Evolutionary conservation across 2,329 filamentous ascomycete species (phyloP).

Genomic region (Fusarium decemcellulare): DNA sequence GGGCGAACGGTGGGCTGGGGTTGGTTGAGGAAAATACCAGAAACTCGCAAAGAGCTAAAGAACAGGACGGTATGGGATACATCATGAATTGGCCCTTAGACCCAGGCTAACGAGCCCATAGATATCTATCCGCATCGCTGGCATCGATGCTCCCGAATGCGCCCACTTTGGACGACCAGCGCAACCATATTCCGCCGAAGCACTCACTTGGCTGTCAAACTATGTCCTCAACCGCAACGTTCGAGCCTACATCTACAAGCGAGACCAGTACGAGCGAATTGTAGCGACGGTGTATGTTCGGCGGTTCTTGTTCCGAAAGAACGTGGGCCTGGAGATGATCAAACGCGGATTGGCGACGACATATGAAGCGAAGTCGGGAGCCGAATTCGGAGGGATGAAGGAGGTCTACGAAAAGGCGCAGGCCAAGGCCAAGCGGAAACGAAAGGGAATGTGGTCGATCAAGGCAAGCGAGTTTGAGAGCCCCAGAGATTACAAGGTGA

Average conservation of each 20-base stretch:
- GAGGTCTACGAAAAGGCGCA: constrained; percentile 76
- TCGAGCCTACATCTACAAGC: constrained; percentile 84
- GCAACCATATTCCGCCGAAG: constrained; percentile 88
- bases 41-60: constrained; percentile 76
- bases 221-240: constrained; percentile 82
- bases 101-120: constrained; percentile 53
- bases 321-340: constrained; percentile 93
- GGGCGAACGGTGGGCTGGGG: constrained; percentile 90
- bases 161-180: constrained; percentile 92
- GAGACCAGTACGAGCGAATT: constrained; percentile 93
- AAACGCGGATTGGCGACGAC: constrained; percentile 87
- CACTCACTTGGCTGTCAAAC: constrained; percentile 82
- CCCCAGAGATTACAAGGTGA: constrained; percentile 87
- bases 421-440: constrained; percentile 74
- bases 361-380: constrained; percentile 92
- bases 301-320: constrained; percentile 76
- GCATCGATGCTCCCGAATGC: constrained; percentile 92
- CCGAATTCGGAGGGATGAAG: constrained; percentile 85
- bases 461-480: constrained; percentile 79
- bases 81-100: not conserved
- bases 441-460: constrained; percentile 82
- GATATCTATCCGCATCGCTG: constrained; percentile 91
- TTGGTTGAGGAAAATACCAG: constrained; percentile 85
- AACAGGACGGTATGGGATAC: constrained; percentile 78
- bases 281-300: constrained; percentile 88